Evolutionary conservation across 441 rosid genomes (phyloP), one percentile per base, ranked within the genome.

Genomic region (Erysimum pusillum): DNA sequence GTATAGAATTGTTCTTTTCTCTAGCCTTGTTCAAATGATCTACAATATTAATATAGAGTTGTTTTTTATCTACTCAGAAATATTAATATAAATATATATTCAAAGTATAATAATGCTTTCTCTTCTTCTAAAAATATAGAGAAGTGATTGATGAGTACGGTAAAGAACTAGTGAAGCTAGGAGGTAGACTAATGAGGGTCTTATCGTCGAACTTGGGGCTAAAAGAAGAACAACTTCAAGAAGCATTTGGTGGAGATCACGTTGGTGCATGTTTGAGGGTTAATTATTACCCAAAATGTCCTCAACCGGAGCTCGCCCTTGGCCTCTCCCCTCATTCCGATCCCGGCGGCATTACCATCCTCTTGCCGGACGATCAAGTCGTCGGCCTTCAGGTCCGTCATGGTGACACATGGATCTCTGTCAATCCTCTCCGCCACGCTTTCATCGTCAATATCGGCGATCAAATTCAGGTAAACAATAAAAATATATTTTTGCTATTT

Each of bases 281-380:
- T 39, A 90, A 90, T 38, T 90, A 85, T 79, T 92, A 90, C 67
- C 93, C 95, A 0, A 88, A 84, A 74, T 92, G 98, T 63, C 96
- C 96, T 9, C 92, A 89, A 42, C 97, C 98, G 1, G 95, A 91
- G 67, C 83, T 92, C 35, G 83, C 98, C 8, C 82, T 92, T 5
- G 98, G 98, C 14, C 88, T 91, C 46, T 92, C 98, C 5, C 59
- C 98, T 2, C 98, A 92, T 75, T 91, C 98, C 1, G 98, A 92
- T 63, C 97, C 98, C 0, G 98, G 98, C 15, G 98, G 97, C 38
- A 68, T 91, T 84, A 91, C 98, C 78, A 75, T 92, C 66, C 90
- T 92, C 63, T 82, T 91, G 18, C 93, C 97, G 1, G 98, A 92
- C 59, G 84, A 85, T 38, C 61, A 89, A 15, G 92, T 91, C 9